A percentile compares a stretch with the other conserved stretches of the same genome.
phyloP scores from a whole-genome alignment of 139 green algal species.

The Chlorella sp. region DNA sequence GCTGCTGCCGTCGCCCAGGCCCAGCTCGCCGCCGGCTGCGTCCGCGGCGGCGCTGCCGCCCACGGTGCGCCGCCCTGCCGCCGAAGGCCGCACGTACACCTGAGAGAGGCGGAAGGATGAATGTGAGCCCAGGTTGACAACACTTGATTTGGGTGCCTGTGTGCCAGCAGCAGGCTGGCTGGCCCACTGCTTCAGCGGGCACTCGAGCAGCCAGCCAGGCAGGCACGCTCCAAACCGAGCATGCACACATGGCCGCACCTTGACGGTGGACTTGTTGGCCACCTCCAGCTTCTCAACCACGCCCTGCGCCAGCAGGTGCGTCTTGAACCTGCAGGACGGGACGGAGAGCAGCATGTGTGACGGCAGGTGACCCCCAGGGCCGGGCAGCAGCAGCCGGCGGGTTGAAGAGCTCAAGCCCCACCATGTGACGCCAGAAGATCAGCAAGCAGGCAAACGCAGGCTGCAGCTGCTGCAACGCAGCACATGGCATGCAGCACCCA shows the following conservation, averaged over 20 bases:
- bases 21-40: not conserved
- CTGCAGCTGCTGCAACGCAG: too few species aligned
- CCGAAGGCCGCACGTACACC: slow-evolving; percentile 7
- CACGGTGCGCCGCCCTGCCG: slow-evolving; percentile 3
- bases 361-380: too few species aligned
- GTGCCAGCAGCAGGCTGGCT: not conserved
- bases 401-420: too few species aligned
- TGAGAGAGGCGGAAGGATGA: not conserved
- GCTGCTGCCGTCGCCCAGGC: not conserved
- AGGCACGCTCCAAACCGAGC: too few species aligned
- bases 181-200: too few species aligned
- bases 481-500: too few species aligned
- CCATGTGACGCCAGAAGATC: too few species aligned
- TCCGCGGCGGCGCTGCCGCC: not conserved
- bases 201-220: not conserved
- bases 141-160: not conserved
- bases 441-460: too few species aligned
- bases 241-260: slow-evolving; percentile 48
- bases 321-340: slow-evolving; percentile 75
- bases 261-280: slow-evolving; percentile 91
- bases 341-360: not conserved
- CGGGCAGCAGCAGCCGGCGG: too few species aligned
- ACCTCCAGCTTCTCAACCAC: slow-evolving; percentile 93
- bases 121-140: not conserved
- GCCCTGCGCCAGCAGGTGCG: slow-evolving; percentile 83